Evolutionary conservation across 2,329 filamentous ascomycete genomes (phyloP).

Genomic region (Aspergillus sp.): DNA sequence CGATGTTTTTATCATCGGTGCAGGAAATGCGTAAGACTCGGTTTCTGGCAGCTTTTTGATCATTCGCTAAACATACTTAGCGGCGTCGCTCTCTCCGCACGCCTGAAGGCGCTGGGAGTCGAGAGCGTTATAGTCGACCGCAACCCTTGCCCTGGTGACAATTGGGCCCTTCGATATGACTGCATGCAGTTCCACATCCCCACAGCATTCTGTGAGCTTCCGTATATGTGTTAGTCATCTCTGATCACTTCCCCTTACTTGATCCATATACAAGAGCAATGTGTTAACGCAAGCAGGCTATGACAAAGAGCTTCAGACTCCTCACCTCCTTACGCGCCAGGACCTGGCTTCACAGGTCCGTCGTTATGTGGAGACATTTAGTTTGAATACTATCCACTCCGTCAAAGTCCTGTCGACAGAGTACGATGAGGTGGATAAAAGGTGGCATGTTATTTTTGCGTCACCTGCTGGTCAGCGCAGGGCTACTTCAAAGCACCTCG

Average conservation of each 20-base stretch:
- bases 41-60: not conserved
- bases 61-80: conserved; percentile 22
- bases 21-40: conserved; percentile 42
- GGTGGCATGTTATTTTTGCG: conserved; percentile 30
- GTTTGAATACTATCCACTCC: conserved; percentile 35
- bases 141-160: conserved; percentile 46
- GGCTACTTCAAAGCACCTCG: conserved; percentile 19
- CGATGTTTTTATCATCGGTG: conserved; percentile 42
- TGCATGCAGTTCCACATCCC: conserved; percentile 47
- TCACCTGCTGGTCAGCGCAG: conserved; percentile 13
- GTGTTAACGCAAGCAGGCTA: conserved; percentile 12
- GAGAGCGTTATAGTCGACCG: conserved; percentile 48
- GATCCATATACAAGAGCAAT: too few species aligned
- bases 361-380: conserved; percentile 31
- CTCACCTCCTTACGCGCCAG: conserved; percentile 18
- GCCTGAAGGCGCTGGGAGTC: conserved; percentile 47
- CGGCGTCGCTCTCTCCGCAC: conserved; percentile 46
- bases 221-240: conserved; percentile 33
- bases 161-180: conserved; percentile 51
- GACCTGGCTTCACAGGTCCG: conserved; percentile 21
- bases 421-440: conserved; percentile 22
- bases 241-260: not conserved
- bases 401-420: conserved; percentile 28
- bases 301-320: conserved; percentile 16
- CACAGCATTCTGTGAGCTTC: conserved; percentile 39